Evolutionary conservation across 768 basidiomycete genomes (phyloP).

Genomic region (Trametes cinnabarina): DNA sequence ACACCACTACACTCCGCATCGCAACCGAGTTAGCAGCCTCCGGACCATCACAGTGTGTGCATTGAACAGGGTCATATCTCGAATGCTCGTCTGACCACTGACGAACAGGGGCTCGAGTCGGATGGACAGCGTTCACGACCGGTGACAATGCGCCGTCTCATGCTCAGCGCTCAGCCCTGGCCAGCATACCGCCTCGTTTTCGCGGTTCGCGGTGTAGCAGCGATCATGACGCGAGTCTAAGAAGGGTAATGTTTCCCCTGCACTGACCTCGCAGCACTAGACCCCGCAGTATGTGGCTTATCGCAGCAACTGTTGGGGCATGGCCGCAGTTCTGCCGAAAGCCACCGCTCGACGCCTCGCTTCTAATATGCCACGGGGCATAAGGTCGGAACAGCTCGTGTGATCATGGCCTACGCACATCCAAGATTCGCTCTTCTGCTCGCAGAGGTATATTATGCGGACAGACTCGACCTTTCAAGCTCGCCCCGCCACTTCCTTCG

Average conservation of each 20-base stretch:
- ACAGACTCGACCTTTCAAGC: constrained; percentile 1
- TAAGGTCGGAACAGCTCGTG: constrained; percentile 21
- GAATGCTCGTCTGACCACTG: neutral
- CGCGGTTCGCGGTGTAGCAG: neutral
- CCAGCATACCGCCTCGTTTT: neutral
- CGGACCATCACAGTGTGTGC: too few relatives aligned
- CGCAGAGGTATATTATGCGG: constrained; percentile 13
- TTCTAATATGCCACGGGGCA: constrained; percentile 22
- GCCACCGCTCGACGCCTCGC: constrained; percentile 15
- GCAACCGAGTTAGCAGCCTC: neutral
- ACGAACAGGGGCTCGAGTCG: too few relatives aligned
- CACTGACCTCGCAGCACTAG: neutral
- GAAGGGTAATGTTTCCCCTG: neutral
- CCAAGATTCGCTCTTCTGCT: constrained; percentile 17
- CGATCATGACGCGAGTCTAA: neutral
- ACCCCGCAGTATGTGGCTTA: constrained; percentile 13
- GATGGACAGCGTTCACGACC: too few relatives aligned
- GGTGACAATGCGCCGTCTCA: neutral
- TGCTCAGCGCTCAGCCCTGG: neutral
- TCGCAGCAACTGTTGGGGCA: constrained; percentile 5
- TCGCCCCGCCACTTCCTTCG: constrained; percentile 4
- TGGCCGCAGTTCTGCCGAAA: constrained; percentile 25
- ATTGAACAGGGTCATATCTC: neutral
- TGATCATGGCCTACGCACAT: constrained; percentile 16
- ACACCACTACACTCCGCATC: neutral